phyloP scores from a whole-genome alignment of 1,139 yeast genomes.

The Blastobotrys persicus region DNA sequence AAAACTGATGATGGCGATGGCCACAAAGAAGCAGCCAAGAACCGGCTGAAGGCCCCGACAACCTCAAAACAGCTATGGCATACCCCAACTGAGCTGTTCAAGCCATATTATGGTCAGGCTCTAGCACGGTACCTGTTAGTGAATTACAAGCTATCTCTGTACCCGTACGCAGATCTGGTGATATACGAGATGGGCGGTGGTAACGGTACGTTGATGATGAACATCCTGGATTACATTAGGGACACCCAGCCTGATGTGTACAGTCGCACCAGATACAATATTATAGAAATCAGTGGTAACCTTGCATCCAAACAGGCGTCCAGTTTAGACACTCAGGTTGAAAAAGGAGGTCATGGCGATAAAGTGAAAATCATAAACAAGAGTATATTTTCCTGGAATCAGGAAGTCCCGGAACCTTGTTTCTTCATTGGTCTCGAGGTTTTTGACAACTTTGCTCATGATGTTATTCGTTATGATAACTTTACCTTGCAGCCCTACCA shows the following conservation, averaged over 20 bases:
- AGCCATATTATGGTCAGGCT: constrained; percentile 81
- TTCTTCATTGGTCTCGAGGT: constrained; percentile 81
- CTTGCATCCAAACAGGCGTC: constrained; percentile 61
- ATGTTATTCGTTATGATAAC: constrained; percentile 72
- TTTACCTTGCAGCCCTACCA: constrained; percentile 67
- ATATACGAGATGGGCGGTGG: constrained; percentile 93
- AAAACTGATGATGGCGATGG: constrained; percentile 37
- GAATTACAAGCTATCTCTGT: constrained; percentile 65
- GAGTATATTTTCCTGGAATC: constrained; percentile 75
- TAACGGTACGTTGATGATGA: constrained; percentile 80
- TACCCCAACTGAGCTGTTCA: constrained; percentile 81
- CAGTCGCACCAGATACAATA: constrained; percentile 61
- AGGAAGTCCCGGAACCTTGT: constrained; percentile 63
- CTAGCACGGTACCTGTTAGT: constrained; percentile 69
- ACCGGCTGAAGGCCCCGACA: constrained; percentile 13
- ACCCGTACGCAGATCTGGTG: constrained; percentile 61
- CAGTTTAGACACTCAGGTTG: constrained; percentile 31
- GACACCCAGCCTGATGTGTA: constrained; percentile 70
- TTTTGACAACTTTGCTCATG: constrained; percentile 83
- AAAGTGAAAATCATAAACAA: constrained; percentile 67
- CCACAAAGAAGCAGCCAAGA: constrained; percentile 15
- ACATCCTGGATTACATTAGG: constrained; percentile 66
- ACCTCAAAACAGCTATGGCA: constrained; percentile 72
- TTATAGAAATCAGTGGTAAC: constrained; percentile 72
- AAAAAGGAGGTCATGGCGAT: constrained; percentile 45